Conservation (phyloP, 345 rosid genomes). For the Sisymbrium irio region DNA sequence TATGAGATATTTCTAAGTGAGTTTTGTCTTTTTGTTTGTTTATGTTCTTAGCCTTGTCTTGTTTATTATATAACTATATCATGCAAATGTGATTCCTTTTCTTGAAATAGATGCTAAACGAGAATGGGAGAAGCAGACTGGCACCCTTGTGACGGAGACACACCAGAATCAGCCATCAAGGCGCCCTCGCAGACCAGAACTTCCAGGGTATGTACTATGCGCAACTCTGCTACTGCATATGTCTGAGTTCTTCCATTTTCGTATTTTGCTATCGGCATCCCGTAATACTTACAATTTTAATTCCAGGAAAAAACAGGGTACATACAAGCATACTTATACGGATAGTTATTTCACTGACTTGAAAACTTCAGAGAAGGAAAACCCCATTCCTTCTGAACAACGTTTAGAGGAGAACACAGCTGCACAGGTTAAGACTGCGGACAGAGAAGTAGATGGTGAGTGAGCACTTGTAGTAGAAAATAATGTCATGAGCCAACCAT, state of each 20-base stretch:
- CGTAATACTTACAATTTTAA: conserved; percentile 11
- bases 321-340: conserved; percentile 44
- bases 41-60: not conserved
- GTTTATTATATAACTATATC: conserved; percentile 4
- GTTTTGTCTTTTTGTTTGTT: conserved; percentile 30
- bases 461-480: conserved; percentile 18
- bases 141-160: conserved; percentile 35
- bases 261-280: not conserved
- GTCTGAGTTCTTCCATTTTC: conserved; percentile 4
- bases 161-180: conserved; percentile 37
- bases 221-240: conserved; percentile 13
- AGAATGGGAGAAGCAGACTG: conserved; percentile 75
- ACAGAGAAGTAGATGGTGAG: conserved; percentile 48
- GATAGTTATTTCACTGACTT: conserved; percentile 35
- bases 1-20: conserved; percentile 62
- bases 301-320: conserved; percentile 46
- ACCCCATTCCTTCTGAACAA: conserved; percentile 27
- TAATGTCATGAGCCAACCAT: not conserved
- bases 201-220: conserved; percentile 47
- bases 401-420: conserved; percentile 34
- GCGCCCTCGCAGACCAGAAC: conserved; percentile 66
- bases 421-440: conserved; percentile 34
- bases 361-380: conserved; percentile 40
- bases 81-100: conserved; percentile 4
- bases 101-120: conserved; percentile 53